These are phyloP conservation scores for Piromyces finnis DNA, from an alignment of 192 early-diverging fungal genomes.

Conservation along the genomic window DNA sequence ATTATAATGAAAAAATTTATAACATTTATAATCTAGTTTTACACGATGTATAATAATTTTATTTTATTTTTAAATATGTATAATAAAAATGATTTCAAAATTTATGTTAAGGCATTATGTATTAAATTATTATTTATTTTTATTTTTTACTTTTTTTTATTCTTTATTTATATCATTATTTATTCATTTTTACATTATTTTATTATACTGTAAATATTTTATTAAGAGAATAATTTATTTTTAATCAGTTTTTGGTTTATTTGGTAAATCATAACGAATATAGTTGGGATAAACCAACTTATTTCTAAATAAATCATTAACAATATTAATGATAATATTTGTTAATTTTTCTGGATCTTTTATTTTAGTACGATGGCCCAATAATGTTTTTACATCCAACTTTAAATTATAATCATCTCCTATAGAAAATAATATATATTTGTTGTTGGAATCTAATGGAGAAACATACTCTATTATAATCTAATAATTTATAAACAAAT, in stretches of 20 bases:
- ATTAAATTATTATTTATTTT: no score
- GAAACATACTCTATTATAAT: slow-evolving; percentile 33
- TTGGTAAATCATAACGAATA: not conserved
- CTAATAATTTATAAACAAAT: not conserved
- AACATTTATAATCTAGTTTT: no score
- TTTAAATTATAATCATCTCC: slow-evolving; percentile 61
- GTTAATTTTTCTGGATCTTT: slow-evolving; percentile 91
- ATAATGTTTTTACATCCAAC: slow-evolving; percentile 70
- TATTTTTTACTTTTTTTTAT: no score
- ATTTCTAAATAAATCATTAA: not conserved
- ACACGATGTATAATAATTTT: no score
- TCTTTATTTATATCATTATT: no score
- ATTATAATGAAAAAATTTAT: no score
- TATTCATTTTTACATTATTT: no score
- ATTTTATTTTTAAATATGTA: no score
- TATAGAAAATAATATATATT: slow-evolving; percentile 22
- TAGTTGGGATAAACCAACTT: not conserved
- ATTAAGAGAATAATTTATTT: no score
- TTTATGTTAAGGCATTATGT: no score
- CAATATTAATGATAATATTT: slow-evolving; percentile 45
- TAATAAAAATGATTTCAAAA: no score
- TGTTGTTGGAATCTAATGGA: slow-evolving; percentile 17
- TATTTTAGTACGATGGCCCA: slow-evolving; percentile 92
- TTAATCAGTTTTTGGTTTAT: not conserved
- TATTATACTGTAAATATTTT: no score